phyloP scores from a whole-genome alignment of 2,329 filamentous ascomycete species.

The Phialophora chinensis region DNA sequence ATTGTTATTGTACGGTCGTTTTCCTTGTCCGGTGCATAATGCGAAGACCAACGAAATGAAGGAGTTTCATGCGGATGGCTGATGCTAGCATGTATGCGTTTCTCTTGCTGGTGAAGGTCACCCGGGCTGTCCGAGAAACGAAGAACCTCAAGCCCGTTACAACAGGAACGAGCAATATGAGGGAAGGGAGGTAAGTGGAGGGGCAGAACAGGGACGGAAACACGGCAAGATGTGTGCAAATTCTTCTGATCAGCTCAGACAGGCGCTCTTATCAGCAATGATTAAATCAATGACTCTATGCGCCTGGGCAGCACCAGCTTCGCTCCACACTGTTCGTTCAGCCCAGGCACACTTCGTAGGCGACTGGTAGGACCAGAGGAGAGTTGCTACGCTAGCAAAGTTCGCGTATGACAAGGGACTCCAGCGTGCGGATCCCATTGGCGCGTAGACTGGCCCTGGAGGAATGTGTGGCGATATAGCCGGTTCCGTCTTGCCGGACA shows the following conservation, averaged over 20 bases:
- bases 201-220: neutral
- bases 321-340: neutral
- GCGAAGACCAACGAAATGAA: neutral
- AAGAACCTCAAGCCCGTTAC: neutral
- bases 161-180: neutral
- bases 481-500: constrained; percentile 8
- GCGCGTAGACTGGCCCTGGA: neutral
- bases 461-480: neutral
- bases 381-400: neutral
- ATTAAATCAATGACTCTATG: constrained; percentile 7
- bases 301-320: neutral
- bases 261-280: constrained; percentile 17
- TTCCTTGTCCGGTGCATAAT: constrained; percentile 14
- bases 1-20: constrained; percentile 15
- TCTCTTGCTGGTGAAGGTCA: neutral
- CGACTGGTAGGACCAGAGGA: neutral
- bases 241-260: neutral
- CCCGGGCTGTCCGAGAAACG: neutral
- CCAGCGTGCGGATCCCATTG: neutral
- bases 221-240: constrained; percentile 1
- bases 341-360: neutral
- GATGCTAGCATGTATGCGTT: constrained; percentile 4
- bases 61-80: constrained; percentile 4
- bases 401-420: neutral
- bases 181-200: neutral